Conservation (phyloP, 768 basidiomycete genomes). For the Podaxis carcinomalis region DNA sequence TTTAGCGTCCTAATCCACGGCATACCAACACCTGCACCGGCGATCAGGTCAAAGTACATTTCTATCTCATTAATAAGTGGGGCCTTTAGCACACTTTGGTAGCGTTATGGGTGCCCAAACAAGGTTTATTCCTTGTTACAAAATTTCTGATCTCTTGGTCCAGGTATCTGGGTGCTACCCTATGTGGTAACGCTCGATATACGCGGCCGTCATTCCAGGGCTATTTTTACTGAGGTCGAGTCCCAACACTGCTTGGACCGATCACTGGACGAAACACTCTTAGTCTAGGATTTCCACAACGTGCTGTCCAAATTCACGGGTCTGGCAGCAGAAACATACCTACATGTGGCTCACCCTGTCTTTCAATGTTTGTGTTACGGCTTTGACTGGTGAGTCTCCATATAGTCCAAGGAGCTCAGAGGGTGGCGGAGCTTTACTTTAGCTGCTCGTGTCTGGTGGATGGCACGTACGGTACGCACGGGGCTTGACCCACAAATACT, state of each 20-base stretch:
- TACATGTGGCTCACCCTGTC: slow-evolving; percentile 28
- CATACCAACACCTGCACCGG: slow-evolving; percentile 14
- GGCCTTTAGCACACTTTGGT: slow-evolving; percentile 8
- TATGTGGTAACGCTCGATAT: slow-evolving; percentile 29
- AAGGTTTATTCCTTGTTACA: neutral
- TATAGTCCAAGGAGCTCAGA: neutral
- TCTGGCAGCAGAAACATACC: slow-evolving; percentile 21
- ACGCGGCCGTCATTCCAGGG: slow-evolving; percentile 22
- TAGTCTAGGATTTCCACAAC: slow-evolving; percentile 10
- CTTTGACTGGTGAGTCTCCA: slow-evolving; percentile 26
- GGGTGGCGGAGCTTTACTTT: neutral
- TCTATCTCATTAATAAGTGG: slow-evolving; percentile 37
- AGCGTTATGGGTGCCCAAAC: slow-evolving; percentile 1
- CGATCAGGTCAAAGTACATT: slow-evolving; percentile 27
- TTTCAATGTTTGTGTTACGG: slow-evolving; percentile 30
- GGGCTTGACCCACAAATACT: slow-evolving; percentile 26
- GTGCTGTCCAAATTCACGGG: slow-evolving; percentile 15
- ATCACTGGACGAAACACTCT: neutral
- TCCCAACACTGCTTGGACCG: neutral
- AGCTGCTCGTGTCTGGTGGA: slow-evolving; percentile 34
- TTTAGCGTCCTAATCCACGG: slow-evolving; percentile 18
- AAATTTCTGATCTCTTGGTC: neutral
- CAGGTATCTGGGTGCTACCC: slow-evolving; percentile 32
- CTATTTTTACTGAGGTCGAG: slow-evolving; percentile 27
- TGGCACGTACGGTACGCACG: slow-evolving; percentile 22